phyloP scores from a whole-genome alignment of 2,329 filamentous ascomycete species.

The Arthroderma uncinatum region DNA sequence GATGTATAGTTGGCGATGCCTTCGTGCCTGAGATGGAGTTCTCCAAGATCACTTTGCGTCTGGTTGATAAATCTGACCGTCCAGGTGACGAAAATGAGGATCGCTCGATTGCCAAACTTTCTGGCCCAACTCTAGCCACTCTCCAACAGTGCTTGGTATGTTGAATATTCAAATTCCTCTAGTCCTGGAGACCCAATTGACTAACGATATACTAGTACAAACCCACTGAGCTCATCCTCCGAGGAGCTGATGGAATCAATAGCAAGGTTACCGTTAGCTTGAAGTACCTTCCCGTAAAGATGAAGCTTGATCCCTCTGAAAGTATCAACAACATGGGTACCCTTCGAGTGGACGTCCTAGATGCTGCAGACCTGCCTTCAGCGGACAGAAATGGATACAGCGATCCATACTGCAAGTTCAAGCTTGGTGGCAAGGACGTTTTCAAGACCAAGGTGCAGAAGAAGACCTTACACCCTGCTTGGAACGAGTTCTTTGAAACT shows the following conservation, averaged over 20 bases:
- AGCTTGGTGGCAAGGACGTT: slow-evolving; percentile 75
- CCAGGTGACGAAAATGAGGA: slow-evolving; percentile 58
- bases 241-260: slow-evolving; percentile 61
- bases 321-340: slow-evolving; percentile 99
- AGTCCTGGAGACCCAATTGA: background rate
- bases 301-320: slow-evolving; percentile 86
- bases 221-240: slow-evolving; percentile 69
- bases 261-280: slow-evolving; percentile 82
- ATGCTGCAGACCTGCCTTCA: slow-evolving; percentile 76
- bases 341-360: slow-evolving; percentile 83
- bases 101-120: slow-evolving; percentile 66
- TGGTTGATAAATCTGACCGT: slow-evolving; percentile 68
- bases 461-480: slow-evolving; percentile 87
- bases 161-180: slow-evolving; percentile 14
- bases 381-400: slow-evolving; percentile 95
- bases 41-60: slow-evolving; percentile 77
- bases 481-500: slow-evolving; percentile 94
- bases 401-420: slow-evolving; percentile 93
- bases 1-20: slow-evolving; percentile 60
- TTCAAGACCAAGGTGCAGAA: slow-evolving; percentile 95
- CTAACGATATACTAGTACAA: slow-evolving; percentile 54
- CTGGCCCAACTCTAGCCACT: slow-evolving; percentile 74
- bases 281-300: slow-evolving; percentile 88
- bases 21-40: slow-evolving; percentile 97
- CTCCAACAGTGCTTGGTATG: slow-evolving; percentile 75